Evolutionary conservation across 495 filamentous ascomycete genomes (phyloP).

Genomic region (Chlorociboria aeruginascens): DNA sequence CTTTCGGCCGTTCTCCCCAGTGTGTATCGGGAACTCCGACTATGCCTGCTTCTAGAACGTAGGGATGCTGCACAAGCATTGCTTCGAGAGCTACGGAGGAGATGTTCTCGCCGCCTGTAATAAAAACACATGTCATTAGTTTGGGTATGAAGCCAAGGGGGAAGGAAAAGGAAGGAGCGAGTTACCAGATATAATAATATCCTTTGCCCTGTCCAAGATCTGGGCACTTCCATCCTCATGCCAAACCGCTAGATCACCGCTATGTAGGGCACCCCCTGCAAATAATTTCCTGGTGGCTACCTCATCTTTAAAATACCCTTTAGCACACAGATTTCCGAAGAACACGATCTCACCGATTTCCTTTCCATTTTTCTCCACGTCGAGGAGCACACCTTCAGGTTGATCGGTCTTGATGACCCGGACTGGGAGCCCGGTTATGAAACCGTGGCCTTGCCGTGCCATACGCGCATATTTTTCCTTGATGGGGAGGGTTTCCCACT

Average conservation of each 20-base stretch:
- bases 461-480: slow-evolving; percentile 73
- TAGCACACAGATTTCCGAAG: slow-evolving; percentile 80
- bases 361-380: slow-evolving; percentile 68
- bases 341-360: slow-evolving; percentile 95
- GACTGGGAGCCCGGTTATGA: slow-evolving; percentile 68
- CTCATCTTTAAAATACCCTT: slow-evolving; percentile 83
- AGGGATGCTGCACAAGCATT: slow-evolving; percentile 83
- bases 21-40: slow-evolving; percentile 82
- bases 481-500: slow-evolving; percentile 58
- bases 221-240: slow-evolving; percentile 80
- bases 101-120: slow-evolving; percentile 85
- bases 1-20: slow-evolving; percentile 93
- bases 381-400: slow-evolving; percentile 51
- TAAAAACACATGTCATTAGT: not conserved
- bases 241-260: slow-evolving; percentile 87
- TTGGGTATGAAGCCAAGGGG: not conserved
- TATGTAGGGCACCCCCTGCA: slow-evolving; percentile 74
- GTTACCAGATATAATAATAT: slow-evolving; percentile 94
- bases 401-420: slow-evolving; percentile 73
- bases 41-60: slow-evolving; percentile 81
- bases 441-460: slow-evolving; percentile 87
- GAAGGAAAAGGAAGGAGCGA: not conserved
- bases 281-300: slow-evolving; percentile 84
- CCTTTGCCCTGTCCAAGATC: slow-evolving; percentile 89
- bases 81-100: slow-evolving; percentile 84